Evolutionary conservation across 2,329 filamentous ascomycete genomes (phyloP).

Genomic region (Aureobasidium sp.): DNA sequence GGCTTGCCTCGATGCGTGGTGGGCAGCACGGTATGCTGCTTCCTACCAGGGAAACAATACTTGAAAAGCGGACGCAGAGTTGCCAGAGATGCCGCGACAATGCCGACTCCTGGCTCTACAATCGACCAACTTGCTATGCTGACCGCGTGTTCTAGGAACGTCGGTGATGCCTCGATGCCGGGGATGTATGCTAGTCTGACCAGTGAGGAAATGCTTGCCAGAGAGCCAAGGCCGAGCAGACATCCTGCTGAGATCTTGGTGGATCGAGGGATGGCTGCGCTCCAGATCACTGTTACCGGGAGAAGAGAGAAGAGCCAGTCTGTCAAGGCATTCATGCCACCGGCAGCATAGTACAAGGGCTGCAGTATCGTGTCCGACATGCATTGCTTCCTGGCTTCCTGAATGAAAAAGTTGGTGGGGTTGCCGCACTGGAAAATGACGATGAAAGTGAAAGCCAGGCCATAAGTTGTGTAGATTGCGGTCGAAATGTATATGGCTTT

Average conservation of each 20-base stretch:
- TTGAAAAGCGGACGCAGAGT: slow-evolving; percentile 28
- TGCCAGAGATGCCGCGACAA: slow-evolving; percentile 28
- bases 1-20: slow-evolving; percentile 1
- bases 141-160: slow-evolving; percentile 23
- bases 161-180: slow-evolving; percentile 18
- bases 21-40: neutral
- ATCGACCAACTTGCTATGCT: slow-evolving; percentile 27
- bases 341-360: slow-evolving; percentile 22
- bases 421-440: slow-evolving; percentile 36
- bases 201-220: slow-evolving; percentile 23
- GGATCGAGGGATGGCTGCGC: slow-evolving; percentile 26
- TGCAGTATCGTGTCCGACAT: slow-evolving; percentile 19
- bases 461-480: slow-evolving; percentile 35
- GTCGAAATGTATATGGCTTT: slow-evolving; percentile 19
- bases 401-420: slow-evolving; percentile 21
- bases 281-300: slow-evolving; percentile 22
- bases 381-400: slow-evolving; percentile 20
- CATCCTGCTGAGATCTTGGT: slow-evolving; percentile 37
- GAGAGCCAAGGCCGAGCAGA: slow-evolving; percentile 35
- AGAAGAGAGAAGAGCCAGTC: slow-evolving; percentile 33
- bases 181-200: slow-evolving; percentile 23
- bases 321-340: slow-evolving; percentile 32
- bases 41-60: neutral
- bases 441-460: slow-evolving; percentile 43
- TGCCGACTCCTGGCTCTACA: slow-evolving; percentile 29